These are phyloP conservation scores for Coemansia reversa DNA, from an alignment of 192 early-diverging fungal genomes.

Conservation along the genomic window DNA sequence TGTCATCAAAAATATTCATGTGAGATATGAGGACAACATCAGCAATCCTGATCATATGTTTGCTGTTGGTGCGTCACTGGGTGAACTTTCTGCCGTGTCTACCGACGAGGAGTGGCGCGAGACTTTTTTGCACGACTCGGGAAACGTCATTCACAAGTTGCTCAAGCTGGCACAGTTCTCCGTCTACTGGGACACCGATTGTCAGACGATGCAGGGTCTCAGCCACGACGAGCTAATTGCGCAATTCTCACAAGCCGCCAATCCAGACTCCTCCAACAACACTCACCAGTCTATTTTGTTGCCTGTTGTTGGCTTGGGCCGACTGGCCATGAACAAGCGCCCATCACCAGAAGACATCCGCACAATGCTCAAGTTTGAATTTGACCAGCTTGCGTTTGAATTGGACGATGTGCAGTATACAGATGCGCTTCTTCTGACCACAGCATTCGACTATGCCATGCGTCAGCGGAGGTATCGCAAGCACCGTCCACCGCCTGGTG, in stretches of 20 bases:
- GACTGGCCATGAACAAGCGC: constrained; percentile 75
- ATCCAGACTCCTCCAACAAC: not conserved
- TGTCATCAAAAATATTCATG: constrained; percentile 91
- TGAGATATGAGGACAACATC: constrained; percentile 89
- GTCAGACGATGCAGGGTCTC: constrained; percentile 59
- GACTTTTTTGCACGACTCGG: constrained; percentile 76
- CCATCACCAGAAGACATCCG: constrained; percentile 57
- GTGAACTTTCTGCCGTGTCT: constrained; percentile 88
- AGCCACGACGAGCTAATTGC: constrained; percentile 51
- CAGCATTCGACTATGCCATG: constrained; percentile 78
- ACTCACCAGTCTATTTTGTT: constrained; percentile 80
- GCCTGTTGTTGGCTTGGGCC: constrained; percentile 87
- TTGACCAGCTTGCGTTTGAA: constrained; percentile 90
- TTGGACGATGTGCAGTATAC: constrained; percentile 89
- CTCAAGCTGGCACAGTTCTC: constrained; percentile 67
- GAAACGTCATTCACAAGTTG: constrained; percentile 86
- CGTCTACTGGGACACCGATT: constrained; percentile 87
- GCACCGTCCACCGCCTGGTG: constrained; percentile 76
- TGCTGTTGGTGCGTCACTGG: constrained; percentile 83
- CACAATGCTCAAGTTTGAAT: constrained; percentile 68
- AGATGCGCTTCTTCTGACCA: constrained; percentile 74
- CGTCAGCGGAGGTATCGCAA: constrained; percentile 81
- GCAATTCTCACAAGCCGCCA: constrained; percentile 23
- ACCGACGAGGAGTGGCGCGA: constrained; percentile 83
- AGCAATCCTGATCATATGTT: constrained; percentile 79